Base-by-base conservation (phyloP, 1,284 basidiomycete genomes). In the Malassezia vespertilionis region DNA sequence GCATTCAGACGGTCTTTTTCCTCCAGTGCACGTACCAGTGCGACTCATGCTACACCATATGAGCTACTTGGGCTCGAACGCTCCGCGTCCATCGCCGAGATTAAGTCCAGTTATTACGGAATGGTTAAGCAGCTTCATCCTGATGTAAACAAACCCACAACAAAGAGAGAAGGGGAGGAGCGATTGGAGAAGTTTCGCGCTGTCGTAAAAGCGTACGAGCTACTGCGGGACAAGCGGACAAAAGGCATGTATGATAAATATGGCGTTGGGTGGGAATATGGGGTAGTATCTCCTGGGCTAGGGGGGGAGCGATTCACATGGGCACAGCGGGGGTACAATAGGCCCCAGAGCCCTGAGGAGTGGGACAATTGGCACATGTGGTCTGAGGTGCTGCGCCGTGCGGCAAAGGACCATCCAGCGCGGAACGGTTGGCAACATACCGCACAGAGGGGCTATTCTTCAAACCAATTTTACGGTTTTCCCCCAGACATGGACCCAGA, bases 301-400 rank as follows among this genome's bases (percentile, higher is more conserved):
- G 26, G 26, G 26, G 8, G 26, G 7, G 8, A 28, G 26, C 26
- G 26, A 7, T 28, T 8, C 12, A 28, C 26, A 28, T 28, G 26
- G 26, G 26, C 26, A 28, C 8, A 20, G 4, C 37, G 36, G 10
- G 7, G 10, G 18, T 27, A 36, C 26, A 39, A 23, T 17, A 30
- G 47, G 2, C 47, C 47, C 5, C 12, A 31, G 0, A 39, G 37
- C 5, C 34, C 23, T 2, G 32, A 37, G 2, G 42, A 51, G 14
- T 51, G 42, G 42, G 42, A 51, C 9, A 33, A 41, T 9, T 50
- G 47, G 47, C 20, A 51, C 21, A 44, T 45, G 36, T 51, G 48
- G 48, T 38, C 42, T 7, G 48, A 51, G 26, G 26, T 45, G 8
- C 31, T 51, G 5, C 48, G 48, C 1, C 40, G 46, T 2, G 14